Evolutionary conservation across 768 basidiomycete species (phyloP), one percentile per base, ranked within the genome.

Genomic region (Coprinellus micaceus): DNA sequence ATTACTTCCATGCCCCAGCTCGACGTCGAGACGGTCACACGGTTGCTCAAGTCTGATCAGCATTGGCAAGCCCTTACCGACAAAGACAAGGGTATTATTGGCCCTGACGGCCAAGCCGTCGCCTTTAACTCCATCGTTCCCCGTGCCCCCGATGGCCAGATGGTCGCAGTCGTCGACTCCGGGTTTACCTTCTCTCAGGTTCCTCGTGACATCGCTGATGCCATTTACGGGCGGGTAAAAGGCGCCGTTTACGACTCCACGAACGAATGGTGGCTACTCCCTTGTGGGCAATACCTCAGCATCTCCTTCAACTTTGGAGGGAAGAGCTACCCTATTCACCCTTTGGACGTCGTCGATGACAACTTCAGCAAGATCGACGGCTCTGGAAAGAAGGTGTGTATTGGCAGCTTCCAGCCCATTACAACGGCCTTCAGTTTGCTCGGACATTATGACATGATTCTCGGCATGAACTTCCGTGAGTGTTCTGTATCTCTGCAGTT

Each of bases 1-100:
- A 77, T 92, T 53, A 73, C 75, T 5, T 79, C 59, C 58, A 82
- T 83, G 77, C 82, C 88, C 1, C 79, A 87, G 65, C 74, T 91
- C 41, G 71, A 81, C 52, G 81, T 92, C 15, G 81, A 86, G 61
- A 82, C 74, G 22, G 86, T 91, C 33, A 82, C 82, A 61, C 73
- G 72, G 56, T 68, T 87, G 40, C 72, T 86, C 28, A 68, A 81
- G 65, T 74, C 78, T 53, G 86, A 90, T 63, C 90, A 91, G 71
- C 90, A 92, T 68, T 92, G 89, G 89, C 88, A 90, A 63, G 76
- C 83, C 12, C 68, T 85, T 53, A 84, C 86, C 0, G 88, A 91
- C 71, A 77, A 79, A 60, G 64, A 80, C 53, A 70, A 73, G 44
- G 88, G 86, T 24, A 81, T 92, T 46, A 84, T 88, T 60, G 90